These are phyloP conservation scores for Ustilago hordei DNA, from an alignment of 1,284 basidiomycete genomes.

Conservation along the genomic window DNA sequence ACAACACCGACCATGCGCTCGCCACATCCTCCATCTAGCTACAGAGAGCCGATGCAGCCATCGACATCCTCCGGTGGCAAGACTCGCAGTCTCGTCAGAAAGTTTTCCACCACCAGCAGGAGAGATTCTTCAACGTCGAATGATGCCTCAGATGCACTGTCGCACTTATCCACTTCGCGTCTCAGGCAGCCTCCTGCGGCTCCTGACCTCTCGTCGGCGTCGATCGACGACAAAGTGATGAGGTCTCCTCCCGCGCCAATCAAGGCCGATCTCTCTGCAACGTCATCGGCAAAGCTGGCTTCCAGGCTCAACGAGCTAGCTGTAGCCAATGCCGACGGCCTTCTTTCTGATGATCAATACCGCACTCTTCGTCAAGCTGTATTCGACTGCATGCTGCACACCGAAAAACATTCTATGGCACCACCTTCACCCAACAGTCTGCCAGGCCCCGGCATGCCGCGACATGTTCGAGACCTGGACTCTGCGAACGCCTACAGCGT, in stretches of 20 bases:
- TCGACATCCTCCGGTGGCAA: background rate
- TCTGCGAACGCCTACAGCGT: background rate
- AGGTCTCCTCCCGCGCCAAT: background rate
- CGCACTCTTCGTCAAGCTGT: constrained; percentile 53
- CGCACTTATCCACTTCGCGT: background rate
- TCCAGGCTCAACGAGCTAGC: constrained; percentile 59
- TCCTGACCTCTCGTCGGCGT: background rate
- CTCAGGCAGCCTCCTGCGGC: background rate
- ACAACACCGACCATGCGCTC: background rate
- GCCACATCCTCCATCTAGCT: constrained; percentile 33
- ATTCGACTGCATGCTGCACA: constrained; percentile 52
- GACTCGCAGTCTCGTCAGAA: constrained; percentile 15
- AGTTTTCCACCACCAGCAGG: constrained; percentile 18
- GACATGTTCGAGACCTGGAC: background rate
- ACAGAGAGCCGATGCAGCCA: constrained; percentile 7
- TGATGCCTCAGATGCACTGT: background rate
- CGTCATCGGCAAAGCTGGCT: constrained; percentile 47
- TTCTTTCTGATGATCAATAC: constrained; percentile 60
- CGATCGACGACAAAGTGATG: background rate
- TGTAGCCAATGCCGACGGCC: constrained; percentile 59
- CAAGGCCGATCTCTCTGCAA: constrained; percentile 24
- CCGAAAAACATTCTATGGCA: constrained; percentile 32
- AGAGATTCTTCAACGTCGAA: constrained; percentile 4
- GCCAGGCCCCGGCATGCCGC: constrained; percentile 8
- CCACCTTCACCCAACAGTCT: constrained; percentile 22